Base-by-base conservation (phyloP, 208 protist genomes). In the Leishmania arabica region DNA sequence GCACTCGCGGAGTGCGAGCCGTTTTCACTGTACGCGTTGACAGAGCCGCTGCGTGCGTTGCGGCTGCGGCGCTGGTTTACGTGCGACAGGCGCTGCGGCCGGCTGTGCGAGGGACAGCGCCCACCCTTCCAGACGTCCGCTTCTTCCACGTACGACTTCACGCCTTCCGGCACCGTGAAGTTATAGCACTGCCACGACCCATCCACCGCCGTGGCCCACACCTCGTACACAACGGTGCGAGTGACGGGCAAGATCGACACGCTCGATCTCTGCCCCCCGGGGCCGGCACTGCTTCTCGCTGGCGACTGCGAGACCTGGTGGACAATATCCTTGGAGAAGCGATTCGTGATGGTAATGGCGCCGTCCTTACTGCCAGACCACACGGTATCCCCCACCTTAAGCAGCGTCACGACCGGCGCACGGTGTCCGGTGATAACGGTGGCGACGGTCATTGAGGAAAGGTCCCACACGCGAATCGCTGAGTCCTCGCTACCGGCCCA, bases 301-400 rank as follows among this genome's bases (percentile, higher is more conserved):
- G 85, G 80, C 56, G 88, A 85, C 85, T 92, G 86, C 73, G 83
- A 70, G 7, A 80, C 79, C 60, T 84, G 74, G 65, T 90, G 79
- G 64, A 88, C 73, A 31, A 90, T 73, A 6, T 88, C 80, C 78
- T 88, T 90, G 2, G 86, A 85, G 77, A 84, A 83, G 82, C 90
- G 83, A 78, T 88, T 80, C n/a, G 84, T 79, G 69, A 91, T 86
- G 79, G 91, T 82, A 42, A 96, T 82, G 42, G 73, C 85, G 74
- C 90, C 89, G 77, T 93, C 89, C 85, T 93, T 94, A 73, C 83
- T 90, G 74, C 92, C 89, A 58, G 83, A 91, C 93, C 91, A 97
- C 75, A 97, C 87, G 58, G 84, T 88, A 54, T 91, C 86, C 40
- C 79, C 88, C 51, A 95, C 79, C 75, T 84, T 81, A 60, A 81